Percentiles rank a stretch among this genome's conserved stretches.
Evolutionary conservation across 2,329 filamentous ascomycete species (phyloP).

Genomic region (Exophiala xenobiotica): DNA sequence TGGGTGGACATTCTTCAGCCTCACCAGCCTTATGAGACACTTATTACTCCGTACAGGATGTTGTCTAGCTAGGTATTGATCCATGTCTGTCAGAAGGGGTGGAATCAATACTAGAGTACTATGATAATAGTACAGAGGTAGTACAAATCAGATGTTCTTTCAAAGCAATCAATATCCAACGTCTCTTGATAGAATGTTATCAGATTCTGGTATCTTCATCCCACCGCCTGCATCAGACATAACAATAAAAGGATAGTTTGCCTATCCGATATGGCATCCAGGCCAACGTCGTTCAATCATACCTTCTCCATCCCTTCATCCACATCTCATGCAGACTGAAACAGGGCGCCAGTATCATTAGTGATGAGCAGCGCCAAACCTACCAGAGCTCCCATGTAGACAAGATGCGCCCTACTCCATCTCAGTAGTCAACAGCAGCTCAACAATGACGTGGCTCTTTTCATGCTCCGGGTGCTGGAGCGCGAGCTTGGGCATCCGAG

Average conservation of each 20-base stretch:
- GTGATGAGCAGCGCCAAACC: not conserved
- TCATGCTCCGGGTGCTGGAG: slow-evolving; percentile 91
- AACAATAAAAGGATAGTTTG: too few species aligned
- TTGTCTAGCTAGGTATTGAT: too few species aligned
- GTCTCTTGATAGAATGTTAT: too few species aligned
- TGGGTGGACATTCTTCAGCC: not conserved
- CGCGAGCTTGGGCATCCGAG: slow-evolving; percentile 84
- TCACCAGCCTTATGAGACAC: not conserved
- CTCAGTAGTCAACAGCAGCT: slow-evolving; percentile 89
- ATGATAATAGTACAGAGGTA: too few species aligned
- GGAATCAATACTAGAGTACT: too few species aligned
- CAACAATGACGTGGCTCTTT: slow-evolving; percentile 82
- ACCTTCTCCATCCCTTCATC: not conserved
- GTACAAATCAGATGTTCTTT: too few species aligned
- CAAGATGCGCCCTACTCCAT: slow-evolving; percentile 4
- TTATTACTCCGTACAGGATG: too few species aligned
- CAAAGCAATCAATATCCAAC: too few species aligned
- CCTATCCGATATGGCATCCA: too few species aligned
- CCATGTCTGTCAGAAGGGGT: too few species aligned
- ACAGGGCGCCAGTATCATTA: not conserved
- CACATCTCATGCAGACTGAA: not conserved
- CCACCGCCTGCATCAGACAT: too few species aligned
- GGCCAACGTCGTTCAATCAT: not conserved
- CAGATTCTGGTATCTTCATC: too few species aligned
- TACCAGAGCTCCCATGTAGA: slow-evolving; percentile 1